These are phyloP conservation scores for Curvularia lunata DNA, from an alignment of 2,329 filamentous ascomycete genomes.

Conservation along the genomic window DNA sequence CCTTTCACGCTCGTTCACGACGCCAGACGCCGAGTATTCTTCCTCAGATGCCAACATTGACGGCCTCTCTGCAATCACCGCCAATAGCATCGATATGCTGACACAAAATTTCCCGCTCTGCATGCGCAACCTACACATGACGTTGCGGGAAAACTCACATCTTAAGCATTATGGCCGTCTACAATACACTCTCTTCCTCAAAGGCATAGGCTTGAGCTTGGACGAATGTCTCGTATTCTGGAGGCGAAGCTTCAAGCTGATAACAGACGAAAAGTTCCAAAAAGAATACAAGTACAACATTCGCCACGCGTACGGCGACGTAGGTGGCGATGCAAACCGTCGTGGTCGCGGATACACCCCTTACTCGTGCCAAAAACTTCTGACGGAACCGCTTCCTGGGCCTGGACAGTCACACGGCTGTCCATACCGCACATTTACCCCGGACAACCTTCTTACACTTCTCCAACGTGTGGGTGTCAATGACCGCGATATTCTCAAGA, in stretches of 20 bases:
- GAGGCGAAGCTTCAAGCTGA: constrained; percentile 82
- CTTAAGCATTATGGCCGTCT: constrained; percentile 92
- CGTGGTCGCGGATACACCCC: constrained; percentile 87
- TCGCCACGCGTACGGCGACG: constrained; percentile 92
- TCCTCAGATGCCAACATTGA: constrained; percentile 76
- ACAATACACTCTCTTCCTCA: constrained; percentile 95
- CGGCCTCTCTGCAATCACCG: constrained; percentile 66
- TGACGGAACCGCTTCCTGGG: constrained; percentile 86
- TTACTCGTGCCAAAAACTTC: constrained; percentile 92
- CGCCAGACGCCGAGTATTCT: constrained; percentile 83
- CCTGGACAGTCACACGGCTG: constrained; percentile 93
- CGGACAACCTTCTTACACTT: constrained; percentile 81
- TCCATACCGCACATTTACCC: constrained; percentile 88
- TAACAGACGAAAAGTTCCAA: constrained; percentile 93
- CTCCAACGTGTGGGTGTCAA: constrained; percentile 79
- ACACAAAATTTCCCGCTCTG: constrained; percentile 86
- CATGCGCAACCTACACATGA: constrained; percentile 90
- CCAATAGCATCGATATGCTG: constrained; percentile 73
- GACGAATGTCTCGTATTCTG: constrained; percentile 93
- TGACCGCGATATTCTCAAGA: constrained; percentile 77
- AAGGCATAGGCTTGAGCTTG: constrained; percentile 90
- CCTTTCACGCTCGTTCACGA: constrained; percentile 94
- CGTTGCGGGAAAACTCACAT: constrained; percentile 84
- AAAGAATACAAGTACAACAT: constrained; percentile 98
- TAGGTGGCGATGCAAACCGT: constrained; percentile 88